phyloP scores from a whole-genome alignment of 2,329 filamentous ascomycete species.

The Curvularia eragrostidis region DNA sequence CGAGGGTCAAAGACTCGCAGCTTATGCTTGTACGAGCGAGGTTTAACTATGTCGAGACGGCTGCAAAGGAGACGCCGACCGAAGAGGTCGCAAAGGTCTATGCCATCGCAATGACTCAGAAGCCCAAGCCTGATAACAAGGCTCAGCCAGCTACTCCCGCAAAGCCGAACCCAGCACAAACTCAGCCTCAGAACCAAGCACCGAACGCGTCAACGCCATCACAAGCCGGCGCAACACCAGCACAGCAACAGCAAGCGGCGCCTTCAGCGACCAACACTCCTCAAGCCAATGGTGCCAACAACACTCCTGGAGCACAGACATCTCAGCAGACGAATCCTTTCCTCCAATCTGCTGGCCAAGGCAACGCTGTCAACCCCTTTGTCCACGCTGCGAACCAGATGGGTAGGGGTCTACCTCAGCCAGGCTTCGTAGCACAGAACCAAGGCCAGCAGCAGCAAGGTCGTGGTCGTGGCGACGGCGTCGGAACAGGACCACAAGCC shows the following conservation, averaged over 20 bases:
- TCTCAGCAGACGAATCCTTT: constrained; percentile 20
- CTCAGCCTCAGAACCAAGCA: constrained; percentile 2
- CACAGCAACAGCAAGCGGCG: constrained; percentile 23
- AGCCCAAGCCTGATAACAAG: constrained; percentile 56
- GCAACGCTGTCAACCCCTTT: constrained; percentile 21
- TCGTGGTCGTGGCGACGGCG: constrained; percentile 13
- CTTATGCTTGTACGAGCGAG: constrained; percentile 70
- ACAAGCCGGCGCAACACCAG: constrained; percentile 13
- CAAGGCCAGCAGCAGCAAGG: constrained; percentile 30
- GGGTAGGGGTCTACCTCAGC: constrained; percentile 33
- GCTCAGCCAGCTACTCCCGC: constrained; percentile 30
- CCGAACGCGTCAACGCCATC: constrained; percentile 11
- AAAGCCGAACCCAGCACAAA: constrained; percentile 16
- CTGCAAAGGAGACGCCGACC: constrained; percentile 83
- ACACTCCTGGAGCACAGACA: constrained; percentile 18
- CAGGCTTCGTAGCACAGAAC: constrained; percentile 33
- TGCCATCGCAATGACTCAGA: constrained; percentile 76
- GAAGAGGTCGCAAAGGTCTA: constrained; percentile 86
- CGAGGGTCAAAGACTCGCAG: constrained; percentile 74
- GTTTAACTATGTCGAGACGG: constrained; percentile 78
- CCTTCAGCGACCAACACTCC: constrained; percentile 5
- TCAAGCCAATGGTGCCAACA: constrained; percentile 26
- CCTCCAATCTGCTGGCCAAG: constrained; percentile 20
- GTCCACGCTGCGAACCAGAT: constrained; percentile 21
- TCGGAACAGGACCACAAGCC: constrained; percentile 33